Conservation (phyloP, 768 basidiomycete genomes). For the Suillus ampliporus region DNA sequence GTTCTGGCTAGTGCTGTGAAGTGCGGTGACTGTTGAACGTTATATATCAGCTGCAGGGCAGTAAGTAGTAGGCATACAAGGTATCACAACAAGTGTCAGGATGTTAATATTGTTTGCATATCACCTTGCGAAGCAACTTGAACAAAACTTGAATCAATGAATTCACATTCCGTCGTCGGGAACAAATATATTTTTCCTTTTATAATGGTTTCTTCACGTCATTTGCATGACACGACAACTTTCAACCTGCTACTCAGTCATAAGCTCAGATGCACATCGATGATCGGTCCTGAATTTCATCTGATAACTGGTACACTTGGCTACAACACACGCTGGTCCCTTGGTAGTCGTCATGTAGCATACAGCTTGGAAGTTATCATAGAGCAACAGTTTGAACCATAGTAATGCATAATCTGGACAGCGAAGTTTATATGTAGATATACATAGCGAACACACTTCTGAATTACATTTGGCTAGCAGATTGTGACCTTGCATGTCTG, state of each 20-base stretch:
- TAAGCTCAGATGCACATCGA: too few species aligned
- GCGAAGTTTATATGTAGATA: neutral
- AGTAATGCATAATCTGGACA: neutral
- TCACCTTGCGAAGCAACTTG: too few species aligned
- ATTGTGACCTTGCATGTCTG: neutral
- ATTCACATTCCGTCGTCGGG: too few species aligned
- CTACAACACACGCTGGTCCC: neutral
- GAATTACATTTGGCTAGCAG: neutral
- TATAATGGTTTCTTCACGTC: too few species aligned
- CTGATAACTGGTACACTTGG: neutral
- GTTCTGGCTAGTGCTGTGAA: neutral
- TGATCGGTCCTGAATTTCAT: neutral
- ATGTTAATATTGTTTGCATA: too few species aligned
- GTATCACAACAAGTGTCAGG: too few species aligned
- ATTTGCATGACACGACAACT: neutral
- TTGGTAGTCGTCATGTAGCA: neutral
- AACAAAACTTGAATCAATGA: too few species aligned
- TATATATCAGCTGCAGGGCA: too few species aligned
- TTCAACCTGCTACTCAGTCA: too few species aligned
- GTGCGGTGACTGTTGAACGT: neutral
- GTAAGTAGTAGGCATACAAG: too few species aligned
- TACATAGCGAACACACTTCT: neutral
- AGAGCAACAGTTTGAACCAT: neutral
- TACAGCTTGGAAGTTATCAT: neutral
- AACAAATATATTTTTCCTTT: too few species aligned